Conservation (phyloP, 1,284 basidiomycete species). For the Vanrija humicola region DNA sequence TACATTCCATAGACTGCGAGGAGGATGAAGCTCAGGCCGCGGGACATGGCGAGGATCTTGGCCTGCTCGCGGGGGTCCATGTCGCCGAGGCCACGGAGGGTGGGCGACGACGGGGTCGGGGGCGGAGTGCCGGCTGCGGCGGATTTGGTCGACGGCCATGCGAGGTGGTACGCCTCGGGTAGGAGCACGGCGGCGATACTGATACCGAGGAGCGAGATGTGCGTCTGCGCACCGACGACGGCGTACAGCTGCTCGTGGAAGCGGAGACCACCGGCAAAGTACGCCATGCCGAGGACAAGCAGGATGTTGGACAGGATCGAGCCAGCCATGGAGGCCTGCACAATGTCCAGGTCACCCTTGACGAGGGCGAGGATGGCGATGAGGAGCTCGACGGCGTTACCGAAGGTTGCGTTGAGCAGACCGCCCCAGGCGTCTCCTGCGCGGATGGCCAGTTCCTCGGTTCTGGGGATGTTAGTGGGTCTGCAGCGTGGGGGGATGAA, state of each 20-base stretch:
- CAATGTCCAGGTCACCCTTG: constrained; percentile 74
- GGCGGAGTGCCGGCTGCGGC: constrained; percentile 6
- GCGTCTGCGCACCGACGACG: constrained; percentile 69
- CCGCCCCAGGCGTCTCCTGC: constrained; percentile 52
- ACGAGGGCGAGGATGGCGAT: constrained; percentile 70
- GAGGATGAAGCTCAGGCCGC: constrained; percentile 57
- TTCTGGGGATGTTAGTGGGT: constrained; percentile 21
- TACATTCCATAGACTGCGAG: constrained; percentile 56
- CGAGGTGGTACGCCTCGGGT: constrained; percentile 63
- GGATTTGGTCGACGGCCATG: constrained; percentile 33
- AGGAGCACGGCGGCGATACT: constrained; percentile 68
- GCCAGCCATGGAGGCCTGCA: constrained; percentile 67
- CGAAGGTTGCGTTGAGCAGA: constrained; percentile 52
- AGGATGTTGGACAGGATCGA: constrained; percentile 64
- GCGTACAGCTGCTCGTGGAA: constrained; percentile 64
- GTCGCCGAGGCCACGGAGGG: constrained; percentile 8
- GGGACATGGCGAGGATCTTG: constrained; percentile 48
- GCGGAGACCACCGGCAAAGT: constrained; percentile 55
- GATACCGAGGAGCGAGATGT: constrained; percentile 72
- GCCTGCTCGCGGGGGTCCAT: constrained; percentile 29
- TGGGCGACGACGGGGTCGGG: background rate
- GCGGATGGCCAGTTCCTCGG: constrained; percentile 52
- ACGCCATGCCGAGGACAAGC: constrained; percentile 73
- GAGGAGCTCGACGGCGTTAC: constrained; percentile 54
- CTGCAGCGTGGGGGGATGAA: background rate